A percentile compares a stretch with the other conserved stretches of the same genome.
These are phyloP conservation scores for Rhododendron vialii DNA, from an alignment of 148 eudicot species.

Conservation along the genomic window DNA sequence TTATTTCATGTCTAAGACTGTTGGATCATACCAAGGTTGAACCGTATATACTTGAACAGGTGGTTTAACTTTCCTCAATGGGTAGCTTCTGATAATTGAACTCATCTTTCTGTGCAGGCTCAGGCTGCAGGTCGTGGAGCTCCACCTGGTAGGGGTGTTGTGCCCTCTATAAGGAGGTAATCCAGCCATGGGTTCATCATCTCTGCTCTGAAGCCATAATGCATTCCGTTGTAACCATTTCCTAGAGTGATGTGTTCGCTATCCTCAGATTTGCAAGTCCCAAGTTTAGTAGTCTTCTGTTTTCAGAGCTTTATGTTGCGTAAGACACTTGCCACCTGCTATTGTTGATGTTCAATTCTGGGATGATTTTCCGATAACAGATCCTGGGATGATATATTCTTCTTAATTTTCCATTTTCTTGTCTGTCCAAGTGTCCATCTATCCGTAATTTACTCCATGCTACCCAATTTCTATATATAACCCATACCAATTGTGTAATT, in stretches of 20 bases:
- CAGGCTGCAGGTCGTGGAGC: constrained; percentile 78
- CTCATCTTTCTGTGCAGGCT: constrained; percentile 38
- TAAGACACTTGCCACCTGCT: background rate
- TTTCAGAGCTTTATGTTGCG: background rate
- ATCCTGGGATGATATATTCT: background rate
- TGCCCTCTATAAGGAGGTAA: constrained; percentile 65
- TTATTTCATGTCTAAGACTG: background rate
- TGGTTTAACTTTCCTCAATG: too few species aligned
- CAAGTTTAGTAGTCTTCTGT: background rate
- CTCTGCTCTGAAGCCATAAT: background rate
- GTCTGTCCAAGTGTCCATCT: background rate
- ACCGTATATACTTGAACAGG: background rate
- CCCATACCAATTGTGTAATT: too few species aligned
- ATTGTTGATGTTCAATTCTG: background rate
- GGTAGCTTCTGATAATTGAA: background rate
- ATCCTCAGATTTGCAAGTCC: background rate
- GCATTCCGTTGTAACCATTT: background rate
- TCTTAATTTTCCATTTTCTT: background rate
- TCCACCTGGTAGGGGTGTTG: constrained; percentile 64
- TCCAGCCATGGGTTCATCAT: background rate
- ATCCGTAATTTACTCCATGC: background rate
- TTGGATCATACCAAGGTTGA: background rate
- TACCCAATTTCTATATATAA: too few species aligned
- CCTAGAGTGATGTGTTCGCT: background rate
- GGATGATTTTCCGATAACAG: background rate